Evolutionary conservation across 2,329 filamentous ascomycete genomes (phyloP), one percentile per base, ranked within the genome.

Genomic region (Neurospora sp.): DNA sequence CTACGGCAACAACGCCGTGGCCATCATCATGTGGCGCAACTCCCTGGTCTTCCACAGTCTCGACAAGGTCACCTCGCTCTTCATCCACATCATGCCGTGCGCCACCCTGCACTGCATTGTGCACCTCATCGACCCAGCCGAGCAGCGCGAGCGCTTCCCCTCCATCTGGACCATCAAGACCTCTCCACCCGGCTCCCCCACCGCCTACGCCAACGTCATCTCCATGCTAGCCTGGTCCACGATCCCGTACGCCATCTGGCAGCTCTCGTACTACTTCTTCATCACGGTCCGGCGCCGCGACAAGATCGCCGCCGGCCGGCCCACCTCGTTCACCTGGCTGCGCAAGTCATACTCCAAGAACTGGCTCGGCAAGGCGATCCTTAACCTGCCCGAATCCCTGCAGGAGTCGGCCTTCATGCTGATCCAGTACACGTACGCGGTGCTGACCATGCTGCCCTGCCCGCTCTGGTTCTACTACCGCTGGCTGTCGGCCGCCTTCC

Each of bases 51-150:
- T 99, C 80, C 96, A 99, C 84, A 97, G 93, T 78, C 90, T 99
- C 81, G 96, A 99, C 85, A 99, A 99, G 81, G 93, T 98, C 72
- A 96, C 94, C 13, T 96, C 93, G 78, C 86, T 99, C n/a, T 99
- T 99, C 82, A 97, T 99, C 75, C 96, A 99, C 80, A 97, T 99
- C 77, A 99, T 99, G 95, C 96, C 96, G 0, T 97, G 94, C 74
- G 95, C 92, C 6, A 93, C 94, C 1, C 86, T 99, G 13, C 96
- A 99, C 80, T 96, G 93, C 78, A 85, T 99, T 15, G 92, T 97
- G 17, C 96, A 99, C 78, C 84, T 98, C 23, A 84, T 93, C 13
- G 81, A 91, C 0, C 80, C 87, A 1, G 87, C 89, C 28, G 79
- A 86, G 58, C 91, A 96, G 77, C 83, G 85, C 73, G 80, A 83